phyloP scores from a whole-genome alignment of 768 basidiomycete genomes.

The Candolleomyces efflorescens region DNA sequence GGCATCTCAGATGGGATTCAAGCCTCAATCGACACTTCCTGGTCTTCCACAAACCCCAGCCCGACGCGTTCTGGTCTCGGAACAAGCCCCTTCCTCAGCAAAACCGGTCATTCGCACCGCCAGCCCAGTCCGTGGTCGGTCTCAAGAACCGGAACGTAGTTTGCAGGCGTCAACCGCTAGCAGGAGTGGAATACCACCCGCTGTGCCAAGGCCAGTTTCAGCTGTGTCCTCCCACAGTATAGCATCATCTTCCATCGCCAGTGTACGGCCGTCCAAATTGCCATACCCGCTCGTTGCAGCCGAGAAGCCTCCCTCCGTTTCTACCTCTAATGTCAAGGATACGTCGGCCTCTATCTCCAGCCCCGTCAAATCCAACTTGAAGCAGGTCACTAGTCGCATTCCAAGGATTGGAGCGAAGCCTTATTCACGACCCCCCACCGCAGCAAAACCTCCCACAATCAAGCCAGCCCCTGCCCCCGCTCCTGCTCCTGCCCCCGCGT shows the following conservation, averaged over 20 bases:
- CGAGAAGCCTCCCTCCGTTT: constrained; percentile 2
- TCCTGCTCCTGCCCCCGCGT: constrained; percentile 3
- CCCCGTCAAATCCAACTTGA: constrained; percentile 41
- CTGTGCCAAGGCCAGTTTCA: neutral
- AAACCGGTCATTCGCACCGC: neutral
- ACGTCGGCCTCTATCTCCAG: constrained; percentile 12
- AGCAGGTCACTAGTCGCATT: constrained; percentile 54
- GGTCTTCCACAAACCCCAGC: constrained; percentile 19
- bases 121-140: constrained; percentile 5
- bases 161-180: neutral
- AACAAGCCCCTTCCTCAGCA: constrained; percentile 17
- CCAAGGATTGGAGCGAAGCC: constrained; percentile 59
- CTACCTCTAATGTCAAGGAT: constrained; percentile 5
- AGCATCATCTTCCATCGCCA: constrained; percentile 4
- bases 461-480: neutral
- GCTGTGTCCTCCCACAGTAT: neutral
- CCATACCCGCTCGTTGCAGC: constrained; percentile 31
- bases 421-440: constrained; percentile 37
- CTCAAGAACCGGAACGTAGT: constrained; percentile 4
- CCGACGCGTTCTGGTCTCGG: constrained; percentile 18
- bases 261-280: constrained; percentile 14
- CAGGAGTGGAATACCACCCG: neutral
- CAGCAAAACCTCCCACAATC: constrained; percentile 8
- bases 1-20: constrained; percentile 30
- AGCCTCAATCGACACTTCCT: constrained; percentile 15